Base-by-base conservation (phyloP, 768 basidiomycete species). In the Auriculariales sp. region DNA sequence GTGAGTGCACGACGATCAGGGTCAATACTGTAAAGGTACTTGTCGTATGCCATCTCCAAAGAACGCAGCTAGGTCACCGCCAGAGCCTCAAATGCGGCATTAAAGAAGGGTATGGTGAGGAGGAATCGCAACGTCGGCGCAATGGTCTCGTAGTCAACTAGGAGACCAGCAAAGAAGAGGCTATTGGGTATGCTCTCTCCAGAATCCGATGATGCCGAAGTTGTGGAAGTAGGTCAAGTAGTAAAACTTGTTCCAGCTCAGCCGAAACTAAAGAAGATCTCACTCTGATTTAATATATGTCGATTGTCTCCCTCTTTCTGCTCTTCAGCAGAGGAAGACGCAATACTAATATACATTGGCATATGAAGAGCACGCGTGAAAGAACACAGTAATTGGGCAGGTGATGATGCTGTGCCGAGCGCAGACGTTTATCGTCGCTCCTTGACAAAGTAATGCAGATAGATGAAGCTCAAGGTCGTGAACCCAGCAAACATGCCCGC, bases 51-150 rank as follows among this genome's bases (percentile, higher is more conserved):
- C 31, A 99, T 69, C 59, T 92, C 87, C 25, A 98, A 68, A 65
- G 94, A 97, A 46, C 93, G 73, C 51, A 99, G 70, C 64, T 99
- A 94, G 61, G 98, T 99, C 51, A 99, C 95, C 17, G 93, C 81
- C 33, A 99, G 74, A 1, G 88, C 93, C 66, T 99, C 95, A 56
- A 92, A 98, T 0, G 89, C 95, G 22, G 95, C 94, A 67, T 99
- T 94, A 81, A 95, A 99, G 74, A 98, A 98, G 3, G 92, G 94
- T 4, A 88, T 60, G 0, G 84, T 90, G 61, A 92, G 86, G 52
- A 99, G 67, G 86, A 89, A 95, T 51, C 77, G 79, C 45, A 95
- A 69, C 31, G 69, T 72, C 0, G 73, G 71, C 0, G 78, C 72
- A 10, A 97, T 77, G 25, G 83, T 83, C 52, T 93, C 87, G 44